Conservation (phyloP, 2,329 filamentous ascomycete genomes). For the Paraconiothyrium sp. region DNA sequence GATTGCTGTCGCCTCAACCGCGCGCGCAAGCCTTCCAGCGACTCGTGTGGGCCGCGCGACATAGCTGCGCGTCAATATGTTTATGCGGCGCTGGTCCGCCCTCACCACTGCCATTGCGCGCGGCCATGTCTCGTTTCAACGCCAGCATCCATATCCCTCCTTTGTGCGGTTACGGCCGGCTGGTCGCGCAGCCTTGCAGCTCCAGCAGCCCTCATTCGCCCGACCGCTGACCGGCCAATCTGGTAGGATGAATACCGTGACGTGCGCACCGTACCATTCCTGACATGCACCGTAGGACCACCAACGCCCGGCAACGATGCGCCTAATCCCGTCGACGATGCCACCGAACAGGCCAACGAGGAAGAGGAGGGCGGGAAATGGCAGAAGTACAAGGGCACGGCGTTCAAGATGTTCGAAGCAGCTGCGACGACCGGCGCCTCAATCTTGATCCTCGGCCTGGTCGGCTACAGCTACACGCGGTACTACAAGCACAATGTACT, state of each 20-base stretch:
- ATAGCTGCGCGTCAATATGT: constrained; percentile 36
- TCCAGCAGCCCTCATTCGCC: constrained; percentile 23
- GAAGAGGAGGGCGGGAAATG: constrained; percentile 28
- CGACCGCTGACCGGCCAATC: constrained; percentile 46
- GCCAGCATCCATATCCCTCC: constrained; percentile 23
- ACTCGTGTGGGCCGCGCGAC: constrained; percentile 37
- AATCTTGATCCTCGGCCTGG: constrained; percentile 57
- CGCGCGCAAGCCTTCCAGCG: constrained; percentile 21
- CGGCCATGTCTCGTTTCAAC: constrained; percentile 30
- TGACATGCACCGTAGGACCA: constrained; percentile 18
- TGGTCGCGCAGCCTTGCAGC: constrained; percentile 29
- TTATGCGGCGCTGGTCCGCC: constrained; percentile 42
- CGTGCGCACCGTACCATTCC: constrained; percentile 21
- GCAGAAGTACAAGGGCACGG: constrained; percentile 51
- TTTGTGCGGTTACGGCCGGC: constrained; percentile 34
- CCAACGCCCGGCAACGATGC: constrained; percentile 45
- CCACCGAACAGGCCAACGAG: constrained; percentile 35
- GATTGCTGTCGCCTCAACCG: constrained; percentile 26
- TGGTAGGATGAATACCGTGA: constrained; percentile 23
- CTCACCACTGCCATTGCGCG: constrained; percentile 28
- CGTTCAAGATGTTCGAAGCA: constrained; percentile 63
- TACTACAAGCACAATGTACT: constrained; percentile 90
- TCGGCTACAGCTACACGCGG: constrained; percentile 58
- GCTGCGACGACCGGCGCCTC: constrained; percentile 62
- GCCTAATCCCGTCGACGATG: constrained; percentile 51